Percentiles rank a stretch among this genome's conserved stretches.
phyloP scores from a whole-genome alignment of 345 rosid species.

The Camelina hispida region DNA sequence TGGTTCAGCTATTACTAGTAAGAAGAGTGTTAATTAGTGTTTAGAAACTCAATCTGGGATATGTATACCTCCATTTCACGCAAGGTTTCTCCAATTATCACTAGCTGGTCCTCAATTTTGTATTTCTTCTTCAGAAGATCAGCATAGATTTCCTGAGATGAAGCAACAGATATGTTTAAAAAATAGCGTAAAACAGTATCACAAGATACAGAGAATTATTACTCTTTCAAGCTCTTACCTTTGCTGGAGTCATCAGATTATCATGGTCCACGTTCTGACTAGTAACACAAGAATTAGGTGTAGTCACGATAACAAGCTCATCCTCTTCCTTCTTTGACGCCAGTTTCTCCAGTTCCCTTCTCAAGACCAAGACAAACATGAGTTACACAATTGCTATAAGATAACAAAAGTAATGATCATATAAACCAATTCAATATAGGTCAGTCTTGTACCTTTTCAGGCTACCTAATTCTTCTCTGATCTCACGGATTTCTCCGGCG shows the following conservation, averaged over 20 bases:
- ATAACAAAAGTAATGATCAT: constrained; percentile 17
- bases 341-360: constrained; percentile 54
- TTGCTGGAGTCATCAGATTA: constrained; percentile 48
- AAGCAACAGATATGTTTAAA: constrained; percentile 10
- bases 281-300: constrained; percentile 51
- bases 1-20: constrained; percentile 18
- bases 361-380: constrained; percentile 15
- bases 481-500: constrained; percentile 62
- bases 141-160: constrained; percentile 57
- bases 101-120: constrained; percentile 62
- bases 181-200: background rate
- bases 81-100: constrained; percentile 53
- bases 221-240: constrained; percentile 50
- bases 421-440: background rate
- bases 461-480: constrained; percentile 42
- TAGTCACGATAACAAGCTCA: constrained; percentile 44
- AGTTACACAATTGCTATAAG: constrained; percentile 20
- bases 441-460: constrained; percentile 53
- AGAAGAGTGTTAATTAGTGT: background rate
- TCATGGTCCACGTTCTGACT: constrained; percentile 52
- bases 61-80: constrained; percentile 57
- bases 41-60: background rate
- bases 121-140: constrained; percentile 65
- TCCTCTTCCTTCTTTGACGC: constrained; percentile 57
- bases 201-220: background rate